These are phyloP conservation scores for Tubosaeta brunneosetosa DNA, from an alignment of 768 basidiomycete species.

Conservation along the genomic window DNA sequence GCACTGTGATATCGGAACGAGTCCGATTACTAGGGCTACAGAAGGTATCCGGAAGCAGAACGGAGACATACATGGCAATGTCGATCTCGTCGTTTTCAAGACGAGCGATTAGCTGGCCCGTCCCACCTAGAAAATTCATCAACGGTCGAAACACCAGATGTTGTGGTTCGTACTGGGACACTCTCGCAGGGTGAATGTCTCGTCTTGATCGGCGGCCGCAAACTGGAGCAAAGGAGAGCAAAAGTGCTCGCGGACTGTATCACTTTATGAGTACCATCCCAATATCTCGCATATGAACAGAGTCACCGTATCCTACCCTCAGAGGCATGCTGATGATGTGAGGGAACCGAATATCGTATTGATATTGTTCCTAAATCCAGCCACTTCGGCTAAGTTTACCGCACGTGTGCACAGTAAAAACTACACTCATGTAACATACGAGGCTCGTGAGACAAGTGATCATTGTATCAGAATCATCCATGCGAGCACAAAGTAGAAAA, in stretches of 20 bases:
- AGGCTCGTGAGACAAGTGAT: slow-evolving; percentile 2
- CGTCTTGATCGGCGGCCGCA: slow-evolving; percentile 58
- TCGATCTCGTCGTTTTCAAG: slow-evolving; percentile 76
- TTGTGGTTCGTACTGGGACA: slow-evolving; percentile 64
- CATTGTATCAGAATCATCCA: slow-evolving; percentile 97
- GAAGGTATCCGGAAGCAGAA: not conserved
- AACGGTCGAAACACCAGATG: slow-evolving; percentile 14
- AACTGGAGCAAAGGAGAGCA: slow-evolving; percentile 89
- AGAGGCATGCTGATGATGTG: slow-evolving; percentile 20
- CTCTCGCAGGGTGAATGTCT: slow-evolving; percentile 80
- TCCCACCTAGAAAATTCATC: slow-evolving; percentile 54
- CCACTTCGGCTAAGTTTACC: not conserved
- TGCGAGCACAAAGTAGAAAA: slow-evolving; percentile 91
- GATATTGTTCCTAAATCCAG: not conserved
- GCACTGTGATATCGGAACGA: slow-evolving; percentile 47
- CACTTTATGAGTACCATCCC: slow-evolving; percentile 4
- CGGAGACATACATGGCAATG: slow-evolving; percentile 61
- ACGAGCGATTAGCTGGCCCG: slow-evolving; percentile 76
- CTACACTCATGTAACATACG: slow-evolving; percentile 14
- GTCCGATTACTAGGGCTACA: too few relatives aligned
- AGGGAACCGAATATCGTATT: not conserved
- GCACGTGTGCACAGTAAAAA: not conserved
- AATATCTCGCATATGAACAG: not conserved
- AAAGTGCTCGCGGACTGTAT: slow-evolving; percentile 82
- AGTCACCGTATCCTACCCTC: slow-evolving; percentile 31